Evolutionary conservation across 1,284 basidiomycete species (phyloP).

Genomic region (Ustilago hordei): DNA sequence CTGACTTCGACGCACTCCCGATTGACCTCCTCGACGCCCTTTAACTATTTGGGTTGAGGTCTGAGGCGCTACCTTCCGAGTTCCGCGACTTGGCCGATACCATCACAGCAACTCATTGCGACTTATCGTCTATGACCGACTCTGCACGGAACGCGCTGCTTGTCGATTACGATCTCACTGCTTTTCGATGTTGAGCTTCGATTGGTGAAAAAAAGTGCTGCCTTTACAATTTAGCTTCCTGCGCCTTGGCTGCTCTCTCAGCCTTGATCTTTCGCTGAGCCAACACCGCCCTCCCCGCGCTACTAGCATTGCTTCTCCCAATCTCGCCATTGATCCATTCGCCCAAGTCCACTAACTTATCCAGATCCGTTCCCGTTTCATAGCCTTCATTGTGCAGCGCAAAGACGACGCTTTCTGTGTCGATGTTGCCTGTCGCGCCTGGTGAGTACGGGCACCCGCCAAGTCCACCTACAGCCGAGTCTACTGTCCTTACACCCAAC

Average conservation of each 20-base stretch:
- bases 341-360: slow-evolving; percentile 45
- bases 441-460: slow-evolving; percentile 96
- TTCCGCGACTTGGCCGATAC: not conserved
- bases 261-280: slow-evolving; percentile 42
- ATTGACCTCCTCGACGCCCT: no score
- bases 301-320: slow-evolving; percentile 44
- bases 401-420: slow-evolving; percentile 80
- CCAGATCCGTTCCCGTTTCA: slow-evolving; percentile 75
- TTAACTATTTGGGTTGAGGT: slow-evolving; percentile 31
- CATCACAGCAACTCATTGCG: not conserved
- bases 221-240: slow-evolving; percentile 18
- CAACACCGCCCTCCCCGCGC: slow-evolving; percentile 51
- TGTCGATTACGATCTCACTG: not conserved
- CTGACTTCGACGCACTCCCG: no score
- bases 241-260: slow-evolving; percentile 23
- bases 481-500: slow-evolving; percentile 72
- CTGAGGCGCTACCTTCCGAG: slow-evolving; percentile 6
- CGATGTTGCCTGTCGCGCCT: slow-evolving; percentile 73
- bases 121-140: no score
- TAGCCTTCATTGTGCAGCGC: slow-evolving; percentile 81
- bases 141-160: no score
- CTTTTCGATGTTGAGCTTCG: not conserved
- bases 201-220: no score
- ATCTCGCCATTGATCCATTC: slow-evolving; percentile 49
- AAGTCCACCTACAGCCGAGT: slow-evolving; percentile 82